Evolutionary conservation across 768 basidiomycete species (phyloP), one percentile per base, ranked within the genome.

Genomic region (Suillus subaureus): DNA sequence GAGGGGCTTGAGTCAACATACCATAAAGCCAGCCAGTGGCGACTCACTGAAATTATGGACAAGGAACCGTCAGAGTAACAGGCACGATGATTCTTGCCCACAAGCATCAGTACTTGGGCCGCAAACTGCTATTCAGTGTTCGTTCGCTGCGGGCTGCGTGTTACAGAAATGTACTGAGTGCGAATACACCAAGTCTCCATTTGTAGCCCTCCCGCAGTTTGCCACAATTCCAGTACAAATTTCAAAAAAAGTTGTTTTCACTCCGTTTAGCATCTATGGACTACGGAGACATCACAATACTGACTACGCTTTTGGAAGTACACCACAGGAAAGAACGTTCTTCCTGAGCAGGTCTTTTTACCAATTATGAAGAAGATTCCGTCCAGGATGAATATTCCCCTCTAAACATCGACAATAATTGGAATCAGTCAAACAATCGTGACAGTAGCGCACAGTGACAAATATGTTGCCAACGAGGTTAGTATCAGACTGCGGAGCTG

Each of bases 41-140:
- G 42, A 79, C 84, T 70, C 67, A 86, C 85, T 40, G 84, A 85
- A 67, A 79, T 69, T 52, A 81, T 80, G 4, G 85, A 86, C 15
- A 87, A 74, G 37, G 78, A 72, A 61, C 81, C 78, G 70, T 84
- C 83, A 64, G 80, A 79, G 63, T 81, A 78, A 64, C 81, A 81
- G 60, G 71, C 64, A 16, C 51, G 62, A 39, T 78, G 66, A 67
- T 64, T 67, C 28, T 71, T 61, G 58, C 64, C 64, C 60, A 63
- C 61, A 62, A 52, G 64, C 74, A 76, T 75, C 28, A 54, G 52
- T 31, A 51, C 51, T 31, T 51, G 26, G 33, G 47, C 45, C n/a
- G 40, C 18, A 47, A 45, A 37, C 31, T 45, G 68, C 61, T 56
- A 54, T 55, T 33, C 21, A 55, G 54, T 33, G 52, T 55, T 55